phyloP scores from a whole-genome alignment of 2,329 filamentous ascomycete species.

The Trichoderma semiorbis region DNA sequence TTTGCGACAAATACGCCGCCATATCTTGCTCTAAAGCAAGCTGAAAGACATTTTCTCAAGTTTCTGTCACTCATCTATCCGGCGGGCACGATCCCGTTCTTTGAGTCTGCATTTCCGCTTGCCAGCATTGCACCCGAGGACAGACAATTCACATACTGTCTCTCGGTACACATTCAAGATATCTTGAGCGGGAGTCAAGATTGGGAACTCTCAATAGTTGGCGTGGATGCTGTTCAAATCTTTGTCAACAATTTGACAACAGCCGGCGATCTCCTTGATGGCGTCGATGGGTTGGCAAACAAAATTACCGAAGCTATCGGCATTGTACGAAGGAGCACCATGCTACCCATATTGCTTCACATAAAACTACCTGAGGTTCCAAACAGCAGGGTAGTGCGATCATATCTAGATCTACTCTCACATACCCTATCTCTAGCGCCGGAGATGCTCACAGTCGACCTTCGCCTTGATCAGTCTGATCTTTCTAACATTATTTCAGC shows the following conservation, averaged over 20 bases:
- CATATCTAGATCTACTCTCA: constrained; percentile 1
- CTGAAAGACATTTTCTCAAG: constrained; percentile 7
- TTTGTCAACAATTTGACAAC: neutral
- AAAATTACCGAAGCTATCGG: constrained; percentile 1
- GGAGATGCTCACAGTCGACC: constrained; percentile 10
- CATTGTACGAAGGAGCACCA: constrained; percentile 9
- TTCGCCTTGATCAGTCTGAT: neutral
- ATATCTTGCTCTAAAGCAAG: constrained; percentile 3
- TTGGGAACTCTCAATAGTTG: neutral
- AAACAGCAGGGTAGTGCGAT: neutral
- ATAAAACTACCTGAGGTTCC: constrained; percentile 2
- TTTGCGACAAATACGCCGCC: neutral
- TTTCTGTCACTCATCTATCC: constrained; percentile 4
- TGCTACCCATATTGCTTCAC: neutral
- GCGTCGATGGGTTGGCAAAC: neutral
- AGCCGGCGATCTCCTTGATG: neutral
- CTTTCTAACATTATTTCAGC: neutral
- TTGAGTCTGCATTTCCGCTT: constrained; percentile 13
- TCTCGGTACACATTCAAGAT: neutral
- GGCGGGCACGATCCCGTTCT: neutral
- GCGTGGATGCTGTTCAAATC: constrained; percentile 6
- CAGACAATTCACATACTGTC: constrained; percentile 4
- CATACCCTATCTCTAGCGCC: neutral
- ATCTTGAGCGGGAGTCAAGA: neutral
- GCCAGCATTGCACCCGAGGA: constrained; percentile 10